These are phyloP conservation scores for California macrophylla DNA, from an alignment of 441 rosid species.

Conservation along the genomic window DNA sequence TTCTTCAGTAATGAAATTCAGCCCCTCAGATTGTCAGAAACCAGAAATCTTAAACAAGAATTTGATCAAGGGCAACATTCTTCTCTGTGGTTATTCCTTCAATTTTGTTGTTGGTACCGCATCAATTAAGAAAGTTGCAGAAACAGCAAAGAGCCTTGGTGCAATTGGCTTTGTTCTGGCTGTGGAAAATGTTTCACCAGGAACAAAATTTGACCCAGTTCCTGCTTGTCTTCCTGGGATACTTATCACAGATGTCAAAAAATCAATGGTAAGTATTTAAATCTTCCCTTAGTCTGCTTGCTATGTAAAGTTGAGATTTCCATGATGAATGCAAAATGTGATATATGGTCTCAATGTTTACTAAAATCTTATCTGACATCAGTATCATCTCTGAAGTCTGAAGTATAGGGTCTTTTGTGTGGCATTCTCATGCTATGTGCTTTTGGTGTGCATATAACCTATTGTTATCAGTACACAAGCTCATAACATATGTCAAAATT, in stretches of 20 bases:
- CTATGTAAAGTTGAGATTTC: background rate
- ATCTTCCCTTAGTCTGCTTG: background rate
- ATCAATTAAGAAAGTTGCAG: conserved; percentile 83
- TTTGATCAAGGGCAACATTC: conserved; percentile 77
- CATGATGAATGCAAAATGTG: background rate
- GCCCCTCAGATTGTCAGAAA: conserved; percentile 91
- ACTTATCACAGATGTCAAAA: conserved; percentile 66
- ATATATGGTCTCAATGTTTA: conserved; percentile 1
- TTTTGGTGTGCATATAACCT: background rate
- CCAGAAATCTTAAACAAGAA: conserved; percentile 78
- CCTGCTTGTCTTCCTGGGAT: conserved; percentile 81
- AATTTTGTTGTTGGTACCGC: conserved; percentile 87
- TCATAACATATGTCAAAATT: too few species aligned
- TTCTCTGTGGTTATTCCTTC: conserved; percentile 95
- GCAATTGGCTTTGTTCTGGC: conserved; percentile 94
- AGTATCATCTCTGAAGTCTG: background rate
- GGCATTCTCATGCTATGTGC: background rate
- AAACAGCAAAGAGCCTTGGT: conserved; percentile 88
- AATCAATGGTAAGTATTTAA: conserved; percentile 57
- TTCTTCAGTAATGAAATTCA: conserved; percentile 58
- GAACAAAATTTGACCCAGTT: conserved; percentile 91
- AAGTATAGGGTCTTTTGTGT: conserved; percentile 3
- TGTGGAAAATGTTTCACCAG: conserved; percentile 88
- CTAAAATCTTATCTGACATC: background rate
- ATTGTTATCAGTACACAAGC: too few species aligned